These are phyloP conservation scores for Cercospora brassicicola DNA, from an alignment of 2,329 filamentous ascomycete genomes.

Conservation along the genomic window DNA sequence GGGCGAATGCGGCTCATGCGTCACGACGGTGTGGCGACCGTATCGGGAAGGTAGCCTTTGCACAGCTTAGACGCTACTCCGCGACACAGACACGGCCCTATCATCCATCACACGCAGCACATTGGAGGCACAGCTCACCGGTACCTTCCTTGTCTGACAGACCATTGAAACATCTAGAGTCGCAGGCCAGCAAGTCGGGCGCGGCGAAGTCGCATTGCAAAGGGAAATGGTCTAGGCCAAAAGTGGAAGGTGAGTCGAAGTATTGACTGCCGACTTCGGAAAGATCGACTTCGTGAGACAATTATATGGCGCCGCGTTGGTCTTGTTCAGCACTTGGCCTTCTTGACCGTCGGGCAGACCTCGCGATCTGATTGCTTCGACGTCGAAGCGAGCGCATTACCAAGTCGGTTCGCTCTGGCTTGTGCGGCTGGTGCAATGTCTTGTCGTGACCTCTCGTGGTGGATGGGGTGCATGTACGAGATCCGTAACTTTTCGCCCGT, in stretches of 20 bases:
- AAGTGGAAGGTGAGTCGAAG: conserved; percentile 4
- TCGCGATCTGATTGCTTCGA: background rate
- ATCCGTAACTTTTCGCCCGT: background rate
- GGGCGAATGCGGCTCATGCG: conserved; percentile 16
- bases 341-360: background rate
- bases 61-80: background rate
- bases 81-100: conserved; percentile 15
- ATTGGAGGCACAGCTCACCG: conserved; percentile 2
- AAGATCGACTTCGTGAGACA: conserved; percentile 11
- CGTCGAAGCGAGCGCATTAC: conserved; percentile 1
- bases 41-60: conserved; percentile 14
- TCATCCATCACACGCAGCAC: background rate
- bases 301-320: conserved; percentile 1
- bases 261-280: conserved; percentile 17
- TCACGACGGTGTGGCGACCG: background rate
- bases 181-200: conserved; percentile 1
- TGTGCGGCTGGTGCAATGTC: background rate
- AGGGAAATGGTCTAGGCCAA: conserved; percentile 4
- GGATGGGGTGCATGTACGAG: background rate
- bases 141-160: conserved; percentile 5
- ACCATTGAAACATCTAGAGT: background rate
- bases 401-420: conserved; percentile 2
- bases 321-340: conserved; percentile 3
- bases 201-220: conserved; percentile 2
- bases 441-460: background rate